A percentile compares a stretch with the other conserved stretches of the same genome.
These are phyloP conservation scores for Meira miltonrushii DNA, from an alignment of 1,284 basidiomycete species.

Conservation along the genomic window DNA sequence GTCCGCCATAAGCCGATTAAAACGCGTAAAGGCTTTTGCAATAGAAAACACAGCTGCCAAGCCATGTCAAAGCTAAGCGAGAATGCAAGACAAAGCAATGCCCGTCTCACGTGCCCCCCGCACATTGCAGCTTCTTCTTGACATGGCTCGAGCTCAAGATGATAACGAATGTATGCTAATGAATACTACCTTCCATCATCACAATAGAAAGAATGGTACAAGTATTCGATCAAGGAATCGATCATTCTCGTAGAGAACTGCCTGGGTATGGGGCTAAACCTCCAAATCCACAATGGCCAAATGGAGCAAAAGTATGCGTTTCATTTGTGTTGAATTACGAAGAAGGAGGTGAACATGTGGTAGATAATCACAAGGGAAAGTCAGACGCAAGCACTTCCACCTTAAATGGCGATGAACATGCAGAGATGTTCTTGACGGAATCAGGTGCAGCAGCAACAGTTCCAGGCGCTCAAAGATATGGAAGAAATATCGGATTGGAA, in stretches of 20 bases:
- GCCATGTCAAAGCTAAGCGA: too few species aligned
- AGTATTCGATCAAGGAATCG: slow-evolving; percentile 15
- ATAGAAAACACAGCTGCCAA: too few species aligned
- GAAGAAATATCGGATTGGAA: slow-evolving; percentile 31
- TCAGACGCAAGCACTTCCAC: neutral
- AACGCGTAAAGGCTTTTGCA: too few species aligned
- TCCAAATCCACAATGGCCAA: slow-evolving; percentile 54
- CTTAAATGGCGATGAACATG: slow-evolving; percentile 10
- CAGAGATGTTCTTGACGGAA: slow-evolving; percentile 50
- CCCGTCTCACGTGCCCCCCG: too few species aligned
- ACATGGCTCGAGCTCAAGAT: too few species aligned
- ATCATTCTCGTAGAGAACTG: slow-evolving; percentile 38
- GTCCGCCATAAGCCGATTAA: too few species aligned
- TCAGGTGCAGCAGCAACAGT: slow-evolving; percentile 1
- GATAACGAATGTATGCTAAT: too few species aligned
- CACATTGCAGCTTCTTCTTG: too few species aligned
- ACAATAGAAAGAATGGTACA: neutral
- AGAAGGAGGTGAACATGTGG: slow-evolving; percentile 53
- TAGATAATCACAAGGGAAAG: slow-evolving; percentile 48
- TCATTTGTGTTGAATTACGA: slow-evolving; percentile 55
- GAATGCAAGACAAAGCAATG: too few species aligned
- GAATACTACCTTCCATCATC: too few species aligned
- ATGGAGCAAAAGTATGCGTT: slow-evolving; percentile 51
- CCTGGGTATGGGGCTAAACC: slow-evolving; percentile 52
- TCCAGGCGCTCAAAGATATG: neutral